Evolutionary conservation across 208 protist species (phyloP).

Genomic region (Leishmania arabica): DNA sequence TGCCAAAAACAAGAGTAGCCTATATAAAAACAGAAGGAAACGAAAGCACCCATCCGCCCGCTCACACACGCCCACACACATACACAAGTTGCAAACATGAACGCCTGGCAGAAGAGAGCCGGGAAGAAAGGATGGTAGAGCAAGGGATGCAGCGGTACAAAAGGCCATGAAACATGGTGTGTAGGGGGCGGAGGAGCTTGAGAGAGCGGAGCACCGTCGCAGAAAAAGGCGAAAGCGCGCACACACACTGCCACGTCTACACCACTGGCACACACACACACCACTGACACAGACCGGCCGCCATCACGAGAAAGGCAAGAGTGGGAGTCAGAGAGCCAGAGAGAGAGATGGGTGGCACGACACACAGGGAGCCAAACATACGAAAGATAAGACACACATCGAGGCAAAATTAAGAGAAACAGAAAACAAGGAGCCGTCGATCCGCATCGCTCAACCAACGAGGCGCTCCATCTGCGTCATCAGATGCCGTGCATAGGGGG

Average conservation of each 20-base stretch:
- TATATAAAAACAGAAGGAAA: neutral
- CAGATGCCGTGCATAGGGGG: neutral
- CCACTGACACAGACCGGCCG: no score
- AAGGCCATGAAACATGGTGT: no score
- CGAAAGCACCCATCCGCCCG: neutral
- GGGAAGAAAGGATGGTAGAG: neutral
- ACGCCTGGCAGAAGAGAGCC: neutral
- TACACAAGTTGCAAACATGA: neutral
- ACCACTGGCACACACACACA: neutral
- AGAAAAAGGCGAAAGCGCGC: neutral
- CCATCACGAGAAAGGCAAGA: no score
- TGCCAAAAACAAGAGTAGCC: neutral
- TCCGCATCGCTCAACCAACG: neutral
- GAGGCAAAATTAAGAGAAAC: conserved; percentile 12
- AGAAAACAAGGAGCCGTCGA: conserved; percentile 2
- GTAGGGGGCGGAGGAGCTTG: neutral
- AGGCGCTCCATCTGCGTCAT: neutral
- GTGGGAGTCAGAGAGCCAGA: no score
- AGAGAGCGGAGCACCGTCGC: neutral
- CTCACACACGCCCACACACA: neutral
- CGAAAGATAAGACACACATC: neutral
- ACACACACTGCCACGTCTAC: neutral
- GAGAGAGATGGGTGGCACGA: neutral
- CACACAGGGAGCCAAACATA: neutral
- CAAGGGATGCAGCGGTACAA: no score